A percentile compares a stretch with the other conserved stretches of the same genome.
These are phyloP conservation scores for Serendipita vermifera DNA, from an alignment of 768 basidiomycete species.

Conservation along the genomic window DNA sequence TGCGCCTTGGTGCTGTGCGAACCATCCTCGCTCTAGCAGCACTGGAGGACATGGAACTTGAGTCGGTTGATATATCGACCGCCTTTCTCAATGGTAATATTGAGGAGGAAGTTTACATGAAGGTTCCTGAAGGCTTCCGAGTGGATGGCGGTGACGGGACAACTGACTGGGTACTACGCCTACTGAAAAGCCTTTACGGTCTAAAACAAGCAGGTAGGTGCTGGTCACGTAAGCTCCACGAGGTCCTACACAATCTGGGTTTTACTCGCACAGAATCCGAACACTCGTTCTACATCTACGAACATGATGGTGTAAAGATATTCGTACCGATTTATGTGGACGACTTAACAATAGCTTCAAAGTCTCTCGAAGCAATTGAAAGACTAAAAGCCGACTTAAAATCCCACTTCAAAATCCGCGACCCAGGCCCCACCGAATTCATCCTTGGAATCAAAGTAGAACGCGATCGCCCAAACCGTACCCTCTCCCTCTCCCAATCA, in stretches of 20 bases:
- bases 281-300: slow-evolving; percentile 22
- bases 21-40: slow-evolving; percentile 29
- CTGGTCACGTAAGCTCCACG: slow-evolving; percentile 18
- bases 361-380: neutral
- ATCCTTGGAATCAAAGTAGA: slow-evolving; percentile 20
- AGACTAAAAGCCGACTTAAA: slow-evolving; percentile 12
- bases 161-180: neutral
- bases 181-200: slow-evolving; percentile 20
- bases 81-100: slow-evolving; percentile 23
- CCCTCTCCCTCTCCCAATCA: neutral
- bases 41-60: slow-evolving; percentile 17
- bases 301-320: slow-evolving; percentile 17
- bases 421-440: slow-evolving; percentile 15
- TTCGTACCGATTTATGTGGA: slow-evolving; percentile 22
- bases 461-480: neutral
- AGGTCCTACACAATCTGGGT: slow-evolving; percentile 9
- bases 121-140: slow-evolving; percentile 18
- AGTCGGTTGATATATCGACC: slow-evolving; percentile 17
- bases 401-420: slow-evolving; percentile 15
- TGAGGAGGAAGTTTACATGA: slow-evolving; percentile 22
- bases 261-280: slow-evolving; percentile 18
- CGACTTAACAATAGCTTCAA: slow-evolving; percentile 5
- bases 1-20: slow-evolving; percentile 20
- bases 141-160: neutral
- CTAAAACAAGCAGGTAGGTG: slow-evolving; percentile 18